Evolutionary conservation across 1,284 basidiomycete genomes (phyloP).

Genomic region (Puccinia coronata): DNA sequence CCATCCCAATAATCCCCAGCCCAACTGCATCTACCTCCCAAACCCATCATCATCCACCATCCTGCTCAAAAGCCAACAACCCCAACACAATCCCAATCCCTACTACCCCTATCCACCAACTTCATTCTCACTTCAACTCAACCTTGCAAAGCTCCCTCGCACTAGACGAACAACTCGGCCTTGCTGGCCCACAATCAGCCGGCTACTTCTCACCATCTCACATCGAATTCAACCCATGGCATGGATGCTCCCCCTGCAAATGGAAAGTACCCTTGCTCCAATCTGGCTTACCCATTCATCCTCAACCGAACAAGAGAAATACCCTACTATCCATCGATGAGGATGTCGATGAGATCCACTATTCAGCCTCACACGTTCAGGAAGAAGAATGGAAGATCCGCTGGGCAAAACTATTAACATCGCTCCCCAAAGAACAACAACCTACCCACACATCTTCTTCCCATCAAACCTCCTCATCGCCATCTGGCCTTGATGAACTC

Average conservation of each 20-base stretch:
- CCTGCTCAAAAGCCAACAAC: background rate
- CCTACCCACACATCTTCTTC: too few species aligned
- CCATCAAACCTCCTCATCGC: background rate
- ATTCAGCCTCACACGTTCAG: background rate
- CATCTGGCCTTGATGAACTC: background rate
- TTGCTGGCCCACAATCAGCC: slow-evolving; percentile 30
- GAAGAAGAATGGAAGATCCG: slow-evolving; percentile 39
- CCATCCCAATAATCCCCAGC: background rate
- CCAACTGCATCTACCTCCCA: background rate
- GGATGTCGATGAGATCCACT: background rate
- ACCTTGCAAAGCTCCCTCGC: slow-evolving; percentile 18
- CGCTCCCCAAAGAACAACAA: too few species aligned
- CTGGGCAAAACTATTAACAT: slow-evolving; percentile 26
- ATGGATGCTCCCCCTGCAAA: slow-evolving; percentile 33
- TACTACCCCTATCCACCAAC: background rate
- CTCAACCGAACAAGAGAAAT: background rate
- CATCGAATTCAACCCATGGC: slow-evolving; percentile 38
- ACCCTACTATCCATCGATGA: background rate
- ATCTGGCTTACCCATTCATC: background rate
- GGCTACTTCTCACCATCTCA: background rate
- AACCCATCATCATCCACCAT: background rate
- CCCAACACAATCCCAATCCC: background rate
- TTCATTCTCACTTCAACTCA: slow-evolving; percentile 1
- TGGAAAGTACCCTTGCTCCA: slow-evolving; percentile 30
- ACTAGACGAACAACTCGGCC: slow-evolving; percentile 20